These are phyloP conservation scores for Rhizopogon salebrosus DNA, from an alignment of 768 basidiomycete species.

Conservation along the genomic window DNA sequence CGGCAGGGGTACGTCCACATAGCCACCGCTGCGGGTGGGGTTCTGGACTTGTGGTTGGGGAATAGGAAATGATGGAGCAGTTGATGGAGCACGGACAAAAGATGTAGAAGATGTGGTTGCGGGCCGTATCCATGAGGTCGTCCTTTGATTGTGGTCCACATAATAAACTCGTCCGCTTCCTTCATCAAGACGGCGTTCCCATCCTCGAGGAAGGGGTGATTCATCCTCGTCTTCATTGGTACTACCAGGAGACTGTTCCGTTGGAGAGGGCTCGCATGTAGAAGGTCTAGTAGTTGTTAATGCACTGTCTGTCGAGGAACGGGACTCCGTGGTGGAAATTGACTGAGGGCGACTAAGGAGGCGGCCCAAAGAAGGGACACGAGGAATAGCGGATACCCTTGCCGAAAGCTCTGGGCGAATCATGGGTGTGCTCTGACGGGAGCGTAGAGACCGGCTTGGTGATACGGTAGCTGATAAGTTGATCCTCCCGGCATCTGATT, in stretches of 20 bases:
- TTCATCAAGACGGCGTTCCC: constrained; percentile 77
- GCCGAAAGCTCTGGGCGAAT: constrained; percentile 16
- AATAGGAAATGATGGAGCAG: constrained; percentile 12
- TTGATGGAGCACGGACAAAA: constrained; percentile 11
- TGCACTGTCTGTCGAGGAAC: neutral
- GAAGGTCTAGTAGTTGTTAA: constrained; percentile 11
- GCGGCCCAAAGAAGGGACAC: constrained; percentile 15
- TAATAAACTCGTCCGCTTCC: constrained; percentile 69
- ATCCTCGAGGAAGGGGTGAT: constrained; percentile 66
- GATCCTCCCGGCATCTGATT: constrained; percentile 11
- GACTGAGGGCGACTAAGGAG: neutral
- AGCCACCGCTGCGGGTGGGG: constrained; percentile 18
- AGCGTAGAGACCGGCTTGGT: constrained; percentile 8
- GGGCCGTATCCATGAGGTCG: constrained; percentile 75
- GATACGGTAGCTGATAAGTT: constrained; percentile 11
- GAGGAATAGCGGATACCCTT: constrained; percentile 11
- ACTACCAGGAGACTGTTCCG: constrained; percentile 7
- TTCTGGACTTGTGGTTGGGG: constrained; percentile 25
- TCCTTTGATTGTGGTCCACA: constrained; percentile 80
- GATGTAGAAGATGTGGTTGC: constrained; percentile 16
- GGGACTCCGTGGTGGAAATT: constrained; percentile 3
- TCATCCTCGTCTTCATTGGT: constrained; percentile 49
- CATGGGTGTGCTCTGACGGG: constrained; percentile 19
- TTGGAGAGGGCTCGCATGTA: constrained; percentile 2
- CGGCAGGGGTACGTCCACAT: constrained; percentile 69